Conservation (phyloP, 1,284 basidiomycete species). For the Quambalaria eucalypti region DNA sequence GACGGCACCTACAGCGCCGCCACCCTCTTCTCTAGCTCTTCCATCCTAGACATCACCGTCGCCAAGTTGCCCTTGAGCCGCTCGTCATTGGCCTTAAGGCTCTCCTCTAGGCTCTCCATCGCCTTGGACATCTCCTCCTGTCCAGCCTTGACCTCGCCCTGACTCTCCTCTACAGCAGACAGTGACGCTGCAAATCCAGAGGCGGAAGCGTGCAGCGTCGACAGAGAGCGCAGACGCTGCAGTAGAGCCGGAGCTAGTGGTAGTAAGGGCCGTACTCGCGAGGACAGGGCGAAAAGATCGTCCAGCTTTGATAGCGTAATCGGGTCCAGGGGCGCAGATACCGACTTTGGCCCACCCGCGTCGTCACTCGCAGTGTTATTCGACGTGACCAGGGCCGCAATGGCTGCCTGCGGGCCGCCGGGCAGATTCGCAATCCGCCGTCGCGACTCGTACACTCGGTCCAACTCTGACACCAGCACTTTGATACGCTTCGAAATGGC, state of each 20-base stretch:
- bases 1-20: conserved; percentile 43
- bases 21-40: conserved; percentile 61
- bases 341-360: conserved; percentile 25
- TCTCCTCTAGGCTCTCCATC: conserved; percentile 52
- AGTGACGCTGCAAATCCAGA: conserved; percentile 59
- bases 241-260: conserved; percentile 88
- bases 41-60: conserved; percentile 64
- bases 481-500: conserved; percentile 91
- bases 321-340: conserved; percentile 9
- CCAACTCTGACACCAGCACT: conserved; percentile 80
- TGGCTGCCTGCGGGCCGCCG: conserved; percentile 23
- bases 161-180: conserved; percentile 63
- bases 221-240: conserved; percentile 71
- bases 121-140: conserved; percentile 63
- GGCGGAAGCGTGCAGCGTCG: conserved; percentile 71
- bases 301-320: conserved; percentile 16
- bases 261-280: conserved; percentile 72
- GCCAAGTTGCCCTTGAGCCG: conserved; percentile 48
- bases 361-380: conserved; percentile 23
- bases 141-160: conserved; percentile 57
- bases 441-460: conserved; percentile 61
- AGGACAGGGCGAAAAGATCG: conserved; percentile 61
- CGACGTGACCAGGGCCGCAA: conserved; percentile 50
- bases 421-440: conserved; percentile 42
- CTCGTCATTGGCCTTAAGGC: conserved; percentile 59